These are phyloP conservation scores for Gnaphalium uliginosum DNA, from an alignment of 129 eudicot species.

Conservation along the genomic window DNA sequence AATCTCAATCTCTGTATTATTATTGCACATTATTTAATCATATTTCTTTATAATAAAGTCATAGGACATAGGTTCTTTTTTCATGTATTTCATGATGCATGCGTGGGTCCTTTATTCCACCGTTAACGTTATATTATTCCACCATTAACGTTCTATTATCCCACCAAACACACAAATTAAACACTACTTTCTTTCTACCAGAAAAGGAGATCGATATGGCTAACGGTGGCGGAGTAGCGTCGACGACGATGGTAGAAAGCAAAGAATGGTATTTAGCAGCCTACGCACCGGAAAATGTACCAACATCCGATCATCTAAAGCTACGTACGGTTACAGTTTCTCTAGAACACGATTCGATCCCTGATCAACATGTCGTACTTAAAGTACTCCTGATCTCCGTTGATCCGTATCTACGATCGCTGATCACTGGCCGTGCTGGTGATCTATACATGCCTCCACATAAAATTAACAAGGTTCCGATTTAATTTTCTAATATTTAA, in stretches of 20 bases:
- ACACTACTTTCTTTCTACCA: background rate
- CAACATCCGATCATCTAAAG: slow-evolving; percentile 46
- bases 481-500: background rate
- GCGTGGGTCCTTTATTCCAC: background rate
- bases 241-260: slow-evolving; percentile 33
- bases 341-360: slow-evolving; percentile 28
- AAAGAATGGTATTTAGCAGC: slow-evolving; percentile 46
- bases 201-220: slow-evolving; percentile 17
- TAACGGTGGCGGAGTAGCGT: slow-evolving; percentile 1
- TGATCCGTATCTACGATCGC: slow-evolving; percentile 45
- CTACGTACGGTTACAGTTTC: slow-evolving; percentile 32
- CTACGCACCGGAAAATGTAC: slow-evolving; percentile 41
- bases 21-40: no score
- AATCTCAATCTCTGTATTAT: no score
- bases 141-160: background rate
- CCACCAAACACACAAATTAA: background rate
- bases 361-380: slow-evolving; percentile 41
- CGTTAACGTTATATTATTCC: background rate
- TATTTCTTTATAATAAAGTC: no score
- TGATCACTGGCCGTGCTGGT: slow-evolving; percentile 41
- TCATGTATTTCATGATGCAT: background rate
- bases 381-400: slow-evolving; percentile 40
- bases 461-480: slow-evolving; percentile 28
- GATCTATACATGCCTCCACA: slow-evolving; percentile 38
- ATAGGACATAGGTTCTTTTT: no score